Base-by-base conservation (phyloP, 139 green algal species). In the Tetraselmis striata region DNA sequence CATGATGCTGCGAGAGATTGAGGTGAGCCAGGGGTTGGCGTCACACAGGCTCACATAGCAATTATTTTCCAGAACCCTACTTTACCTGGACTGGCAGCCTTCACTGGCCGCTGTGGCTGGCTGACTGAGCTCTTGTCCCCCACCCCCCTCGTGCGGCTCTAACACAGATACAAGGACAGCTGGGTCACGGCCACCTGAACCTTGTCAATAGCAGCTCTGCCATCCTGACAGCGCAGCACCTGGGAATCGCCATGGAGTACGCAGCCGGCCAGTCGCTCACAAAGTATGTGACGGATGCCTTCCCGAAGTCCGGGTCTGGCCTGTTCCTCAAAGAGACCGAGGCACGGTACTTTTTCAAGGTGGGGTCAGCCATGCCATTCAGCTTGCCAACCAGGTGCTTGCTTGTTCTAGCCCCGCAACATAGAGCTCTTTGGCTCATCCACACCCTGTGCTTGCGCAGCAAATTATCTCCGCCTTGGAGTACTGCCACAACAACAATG, bases 381-480 rank as follows among this genome's bases (percentile, higher is more conserved):
- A 32, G 1, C 1, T n/a, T 29, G 2, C 32, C 30, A 32, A 26
- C 27, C 79, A 31, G 32, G 31, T 76, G 0, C 32, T 82, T 29
- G 25, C 5, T 78, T 22, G 45, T 75, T 1, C 1, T 11, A 1
- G 31, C 2, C 30, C 59, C 28, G 32, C 26, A 74, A 30, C 24
- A 45, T 11, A 26, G 31, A 59, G 31, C 32, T 32, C 22, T 1
- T 23, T 45, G 58, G 45, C 58, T 82, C 25, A n/a, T 26, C 58
- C 26, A 30, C 1, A 2, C 29, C 2, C 29, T 59, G 74, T 83
- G 5, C n/a, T 82, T 28, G 25, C 59, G 81, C 85, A 93, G 86
- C 95, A 98, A 90, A 94, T 98, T 77, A 83, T 98, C 0, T 90
- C 80, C 2, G 94, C 94, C 0, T 93, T 98, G n/a, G 92, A 95